Conservation (phyloP, 2,329 filamentous ascomycete genomes). For the Colletotrichum sp. region DNA sequence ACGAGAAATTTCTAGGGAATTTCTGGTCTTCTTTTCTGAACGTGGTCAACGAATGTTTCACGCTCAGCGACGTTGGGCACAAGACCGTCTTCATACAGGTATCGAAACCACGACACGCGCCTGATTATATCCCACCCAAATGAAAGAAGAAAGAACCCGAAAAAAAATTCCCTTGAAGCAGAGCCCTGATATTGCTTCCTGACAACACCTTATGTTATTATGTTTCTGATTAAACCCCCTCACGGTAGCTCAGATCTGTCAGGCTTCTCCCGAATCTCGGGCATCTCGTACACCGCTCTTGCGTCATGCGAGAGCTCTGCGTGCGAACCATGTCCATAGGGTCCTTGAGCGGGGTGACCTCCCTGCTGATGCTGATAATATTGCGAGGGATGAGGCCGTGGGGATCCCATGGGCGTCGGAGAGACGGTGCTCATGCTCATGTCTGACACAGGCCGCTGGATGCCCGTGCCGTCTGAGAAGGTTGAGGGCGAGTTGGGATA, state of each 20-base stretch:
- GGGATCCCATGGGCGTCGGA: neutral
- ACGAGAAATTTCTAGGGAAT: too few relatives aligned
- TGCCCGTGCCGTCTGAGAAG: neutral
- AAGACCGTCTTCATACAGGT: neutral
- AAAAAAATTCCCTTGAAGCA: rapidly evolving
- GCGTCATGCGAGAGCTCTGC: neutral
- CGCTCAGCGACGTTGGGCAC: neutral
- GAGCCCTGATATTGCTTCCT: neutral
- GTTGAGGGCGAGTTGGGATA: neutral
- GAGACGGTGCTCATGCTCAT: neutral
- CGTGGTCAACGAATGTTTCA: neutral
- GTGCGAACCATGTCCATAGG: neutral
- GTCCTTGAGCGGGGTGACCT: rapidly evolving
- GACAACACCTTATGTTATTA: too few relatives aligned
- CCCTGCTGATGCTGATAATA: neutral
- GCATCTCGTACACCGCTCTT: slow-evolving; percentile 5
- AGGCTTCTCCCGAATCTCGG: neutral
- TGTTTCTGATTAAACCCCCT: too few relatives aligned
- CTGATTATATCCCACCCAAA: neutral
- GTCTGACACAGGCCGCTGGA: neutral
- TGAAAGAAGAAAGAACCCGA: neutral
- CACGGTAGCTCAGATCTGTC: neutral
- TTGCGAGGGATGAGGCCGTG: neutral
- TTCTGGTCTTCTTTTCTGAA: too few relatives aligned
- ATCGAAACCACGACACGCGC: neutral